Base-by-base conservation (phyloP, 352 stramenopile genomes). In the Aphanomyces astaci region DNA sequence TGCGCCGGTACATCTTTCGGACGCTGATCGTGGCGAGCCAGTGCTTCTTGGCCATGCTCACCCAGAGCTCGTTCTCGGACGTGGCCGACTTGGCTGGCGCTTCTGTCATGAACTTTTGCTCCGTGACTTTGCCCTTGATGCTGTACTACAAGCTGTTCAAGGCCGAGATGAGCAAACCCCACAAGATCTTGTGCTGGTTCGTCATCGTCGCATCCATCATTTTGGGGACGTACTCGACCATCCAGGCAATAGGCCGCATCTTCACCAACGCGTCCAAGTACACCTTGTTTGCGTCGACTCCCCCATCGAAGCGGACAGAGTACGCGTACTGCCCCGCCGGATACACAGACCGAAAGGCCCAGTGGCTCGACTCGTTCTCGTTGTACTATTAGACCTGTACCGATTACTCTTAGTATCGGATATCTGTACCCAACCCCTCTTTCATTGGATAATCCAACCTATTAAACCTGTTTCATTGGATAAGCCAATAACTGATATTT, bases 121-220 rank as follows among this genome's bases (percentile, higher is more conserved):
- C 79, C 48, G 88, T 89, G 78, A 76, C 88, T 67, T 86, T 90
- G 80, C 82, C 79, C 31, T 86, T 82, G 32, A 55, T 89, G 25
- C 87, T 82, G 71, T 90, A 90, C 69, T 70, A 87, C 30, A 53
- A 81, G 15, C 77, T 73, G 32, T 85, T 87, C 56, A 30, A 48
- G 19, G 27, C 3, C 17, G 43, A 45, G 10, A 68, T 68, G 62
- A 24, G 28, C 11, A 13, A 24, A 3, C 2, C 22, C 9, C 62
- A 68, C 32, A 57, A 68, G 27, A 49, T 68, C 17, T 4, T 68
- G 24, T 68, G 62, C 43, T 28, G 49, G 22, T 5, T 27, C 11
- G 64, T 71, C 33, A 66, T 71, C 31, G 24, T 71, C 40, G 56
- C 66, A 11, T 62, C 53, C 4, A 40, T 56, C 9, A n/a, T 53